Base-by-base conservation (phyloP, 2,329 filamentous ascomycete species). In the Trichoderma sp. region DNA sequence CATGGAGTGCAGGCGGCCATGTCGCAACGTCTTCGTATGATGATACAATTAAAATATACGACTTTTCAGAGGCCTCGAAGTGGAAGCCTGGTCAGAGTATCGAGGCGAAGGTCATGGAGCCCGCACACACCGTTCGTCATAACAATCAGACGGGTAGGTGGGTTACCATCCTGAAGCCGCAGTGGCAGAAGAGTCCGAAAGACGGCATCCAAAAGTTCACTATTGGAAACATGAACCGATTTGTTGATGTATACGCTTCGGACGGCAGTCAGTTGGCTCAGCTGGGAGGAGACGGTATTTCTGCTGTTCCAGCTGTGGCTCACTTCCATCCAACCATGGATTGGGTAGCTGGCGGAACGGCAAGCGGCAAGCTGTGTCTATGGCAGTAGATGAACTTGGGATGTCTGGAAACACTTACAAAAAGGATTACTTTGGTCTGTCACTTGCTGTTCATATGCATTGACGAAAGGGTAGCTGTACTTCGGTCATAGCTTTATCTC, bases 191-290 rank as follows among this genome's bases (percentile, higher is more conserved):
- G 36, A 87, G 88, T 60, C 95, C 96, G 0, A 83, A 87, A 39
- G 93, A 96, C 72, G 91, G 91, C 8, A 90, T 97, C 6, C 91
- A 97, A 74, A 94, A 95, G 73, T 94, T 99, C 77, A 93, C 90
- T 28, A 95, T 99, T 71, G 96, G 93, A 1, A 99, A 98, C 76
- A 98, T 98, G 96, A 97, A 97, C 79, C 90, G 96, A 1, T 98
- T 98, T 76, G 93, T 98, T 1, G 96, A 99, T 78, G 88, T 99
- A 0, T 99, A 92, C 80, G 92, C 92, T 0, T 87, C 90, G 0
- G 88, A 92, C 63, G 96, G 96, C 0, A 91, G 94, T 77, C 95
- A 98, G 80, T 83, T 99, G 4, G 95, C 93, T 0, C 95, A 98
- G 80, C 82, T 97, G 0, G 94, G 91, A 1, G 94, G 94, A 0